Conservation (phyloP, 1,284 basidiomycete genomes). For the Phylloporus sp. region DNA sequence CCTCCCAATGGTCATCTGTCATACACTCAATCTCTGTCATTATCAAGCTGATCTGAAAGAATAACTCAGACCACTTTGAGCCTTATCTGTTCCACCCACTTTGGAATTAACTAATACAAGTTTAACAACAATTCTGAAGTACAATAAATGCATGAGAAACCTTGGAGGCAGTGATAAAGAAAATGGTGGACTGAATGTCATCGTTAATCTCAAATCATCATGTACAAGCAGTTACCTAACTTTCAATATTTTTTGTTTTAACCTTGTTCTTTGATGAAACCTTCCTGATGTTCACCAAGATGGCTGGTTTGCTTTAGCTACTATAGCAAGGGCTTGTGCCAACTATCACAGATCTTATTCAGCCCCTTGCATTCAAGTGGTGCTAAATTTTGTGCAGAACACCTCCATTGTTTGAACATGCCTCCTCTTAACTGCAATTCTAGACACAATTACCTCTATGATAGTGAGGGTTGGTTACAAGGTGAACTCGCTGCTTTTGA, state of each 20-base stretch:
- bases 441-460: slow-evolving; percentile 80
- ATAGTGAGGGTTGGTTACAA: slow-evolving; percentile 76
- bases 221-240: slow-evolving; percentile 72
- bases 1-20: slow-evolving; percentile 84
- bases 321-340: slow-evolving; percentile 62
- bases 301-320: slow-evolving; percentile 10
- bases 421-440: slow-evolving; percentile 85
- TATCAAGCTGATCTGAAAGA: slow-evolving; percentile 97
- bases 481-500: slow-evolving; percentile 84
- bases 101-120: slow-evolving; percentile 86
- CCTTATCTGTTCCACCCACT: slow-evolving; percentile 97
- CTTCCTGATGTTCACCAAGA: slow-evolving; percentile 4
- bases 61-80: slow-evolving; percentile 99
- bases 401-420: slow-evolving; percentile 99
- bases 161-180: slow-evolving; percentile 82
- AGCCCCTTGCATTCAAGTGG: slow-evolving; percentile 92
- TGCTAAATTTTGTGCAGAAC: slow-evolving; percentile 98
- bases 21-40: slow-evolving; percentile 89
- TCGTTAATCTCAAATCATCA: slow-evolving; percentile 90
- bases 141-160: slow-evolving; percentile 67
- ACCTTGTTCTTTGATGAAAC: slow-evolving; percentile 77
- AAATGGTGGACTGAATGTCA: slow-evolving; percentile 90
- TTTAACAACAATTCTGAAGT: slow-evolving; percentile 70
- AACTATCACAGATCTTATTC: slow-evolving; percentile 73
- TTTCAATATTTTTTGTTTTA: slow-evolving; percentile 75